Evolutionary conservation across 2,329 filamentous ascomycete species (phyloP), one percentile per base, ranked within the genome.

Genomic region (Xylaria sp.): DNA sequence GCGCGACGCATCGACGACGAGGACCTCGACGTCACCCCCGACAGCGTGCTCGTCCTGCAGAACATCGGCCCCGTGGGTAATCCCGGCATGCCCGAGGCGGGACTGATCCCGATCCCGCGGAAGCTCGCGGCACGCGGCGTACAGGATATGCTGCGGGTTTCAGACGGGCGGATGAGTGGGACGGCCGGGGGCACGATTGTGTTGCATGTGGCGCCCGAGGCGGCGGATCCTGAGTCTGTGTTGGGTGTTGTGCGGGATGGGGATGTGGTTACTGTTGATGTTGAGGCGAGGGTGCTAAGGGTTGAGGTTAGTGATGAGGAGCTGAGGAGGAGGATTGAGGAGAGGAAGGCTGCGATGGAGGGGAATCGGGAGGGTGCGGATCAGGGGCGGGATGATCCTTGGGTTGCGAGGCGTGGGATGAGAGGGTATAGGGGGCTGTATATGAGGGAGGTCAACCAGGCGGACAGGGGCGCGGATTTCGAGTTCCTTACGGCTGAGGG

Each of bases 11-110:
- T 88, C 34, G 86, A 88, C 66, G 81, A 82, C 51, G 82, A 83
- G 0, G 75, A 79, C 34, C 88, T 97, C 66, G 91, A 93, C 37
- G 89, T 97, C 0, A 78, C 78, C 0, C 72, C 79, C 0, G 79
- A 86, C 50, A 84, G 82, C 54, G 94, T 97, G 9, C 84, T 97
- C 0, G 90, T 98, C 3, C 90, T 98, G 32, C 90, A 94, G 72
- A 94, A 94, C 70, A 95, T 98, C 76, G 94, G 94, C 0, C 94
- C 94, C 0, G 93, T 96, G 63, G 94, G 94, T 23, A 94, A 93
- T 1, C 94, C 94, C 0, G 94, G 94, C 13, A 98, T 98, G 94
- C 94, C 94, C 1, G 94, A 98, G 80, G 94, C 96, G 65, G 86
- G 86, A 0, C 78, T 88, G 32, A 82, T 88, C 0, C 86, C 86